phyloP scores from a whole-genome alignment of 1,284 basidiomycete species.

The Clitocybe nebularis region DNA sequence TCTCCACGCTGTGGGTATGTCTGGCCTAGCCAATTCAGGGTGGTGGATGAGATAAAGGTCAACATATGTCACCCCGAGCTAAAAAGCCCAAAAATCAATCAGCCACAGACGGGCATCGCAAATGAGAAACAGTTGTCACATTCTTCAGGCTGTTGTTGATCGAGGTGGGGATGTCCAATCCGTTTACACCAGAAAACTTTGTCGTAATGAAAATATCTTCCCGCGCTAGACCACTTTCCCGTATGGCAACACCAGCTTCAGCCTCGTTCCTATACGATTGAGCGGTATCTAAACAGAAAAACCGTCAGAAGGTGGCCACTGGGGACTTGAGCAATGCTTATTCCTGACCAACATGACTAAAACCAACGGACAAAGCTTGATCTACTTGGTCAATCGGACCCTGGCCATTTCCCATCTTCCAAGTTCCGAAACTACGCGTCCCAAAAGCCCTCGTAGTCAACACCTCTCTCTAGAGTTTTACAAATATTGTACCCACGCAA shows the following conservation, averaged over 20 bases:
- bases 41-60: constrained; percentile 71
- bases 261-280: constrained; percentile 47
- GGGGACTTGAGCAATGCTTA: constrained; percentile 3
- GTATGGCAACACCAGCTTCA: constrained; percentile 45
- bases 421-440: constrained; percentile 43
- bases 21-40: constrained; percentile 43
- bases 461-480: too few species aligned
- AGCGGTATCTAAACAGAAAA: constrained; percentile 37
- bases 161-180: constrained; percentile 48
- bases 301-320: not conserved
- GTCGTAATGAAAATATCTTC: constrained; percentile 48
- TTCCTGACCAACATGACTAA: constrained; percentile 49
- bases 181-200: constrained; percentile 57
- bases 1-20: constrained; percentile 59
- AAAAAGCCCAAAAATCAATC: too few species aligned
- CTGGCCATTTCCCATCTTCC: constrained; percentile 47
- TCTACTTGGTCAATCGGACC: constrained; percentile 46
- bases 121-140: constrained; percentile 27
- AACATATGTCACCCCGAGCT: constrained; percentile 65
- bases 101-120: not conserved
- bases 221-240: constrained; percentile 42
- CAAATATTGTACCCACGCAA: constrained; percentile 38
- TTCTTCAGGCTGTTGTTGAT: constrained; percentile 56
- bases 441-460: too few species aligned
- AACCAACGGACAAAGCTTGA: constrained; percentile 50